These are phyloP conservation scores for Antrodiella citrinella DNA, from an alignment of 768 basidiomycete species.

Conservation along the genomic window DNA sequence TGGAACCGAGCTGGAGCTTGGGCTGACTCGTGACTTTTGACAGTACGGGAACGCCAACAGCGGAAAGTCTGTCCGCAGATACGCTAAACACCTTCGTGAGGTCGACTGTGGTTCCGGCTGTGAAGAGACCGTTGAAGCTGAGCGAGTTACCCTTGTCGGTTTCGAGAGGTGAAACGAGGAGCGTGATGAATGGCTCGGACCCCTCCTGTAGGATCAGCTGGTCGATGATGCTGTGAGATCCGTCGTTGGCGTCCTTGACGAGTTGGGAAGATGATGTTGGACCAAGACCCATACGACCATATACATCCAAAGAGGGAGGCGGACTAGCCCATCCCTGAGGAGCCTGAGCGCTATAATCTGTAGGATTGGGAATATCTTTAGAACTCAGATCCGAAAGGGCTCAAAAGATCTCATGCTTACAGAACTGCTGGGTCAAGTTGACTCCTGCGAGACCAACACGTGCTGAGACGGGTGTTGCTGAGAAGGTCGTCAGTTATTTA, in stretches of 20 bases:
- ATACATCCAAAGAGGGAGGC: not conserved
- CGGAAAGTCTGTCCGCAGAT: not conserved
- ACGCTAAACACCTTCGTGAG: conserved; percentile 2
- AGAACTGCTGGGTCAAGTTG: not conserved
- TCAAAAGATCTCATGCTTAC: not conserved
- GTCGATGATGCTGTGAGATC: conserved; percentile 7
- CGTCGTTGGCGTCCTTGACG: not conserved
- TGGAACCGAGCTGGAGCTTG: not conserved
- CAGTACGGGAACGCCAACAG: not conserved
- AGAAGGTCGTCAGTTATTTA: not conserved
- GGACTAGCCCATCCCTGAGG: not conserved
- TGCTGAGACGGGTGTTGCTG: not conserved
- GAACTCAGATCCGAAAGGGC: too few relatives aligned
- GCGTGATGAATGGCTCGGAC: conserved; percentile 2
- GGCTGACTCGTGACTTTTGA: conserved; percentile 1
- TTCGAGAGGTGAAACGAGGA: conserved; percentile 5
- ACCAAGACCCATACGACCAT: not conserved
- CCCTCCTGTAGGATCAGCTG: not conserved
- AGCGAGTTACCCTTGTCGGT: not conserved
- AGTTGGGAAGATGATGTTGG: not conserved
- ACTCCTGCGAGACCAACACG: not conserved
- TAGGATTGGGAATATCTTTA: not conserved
- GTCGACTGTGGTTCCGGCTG: conserved; percentile 2
- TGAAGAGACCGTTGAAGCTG: conserved; percentile 6
- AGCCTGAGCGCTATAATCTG: not conserved